Percentiles rank a stretch among this genome's conserved stretches.
Evolutionary conservation across 441 rosid species (phyloP).

Genomic region (Populus hybrid): DNA sequence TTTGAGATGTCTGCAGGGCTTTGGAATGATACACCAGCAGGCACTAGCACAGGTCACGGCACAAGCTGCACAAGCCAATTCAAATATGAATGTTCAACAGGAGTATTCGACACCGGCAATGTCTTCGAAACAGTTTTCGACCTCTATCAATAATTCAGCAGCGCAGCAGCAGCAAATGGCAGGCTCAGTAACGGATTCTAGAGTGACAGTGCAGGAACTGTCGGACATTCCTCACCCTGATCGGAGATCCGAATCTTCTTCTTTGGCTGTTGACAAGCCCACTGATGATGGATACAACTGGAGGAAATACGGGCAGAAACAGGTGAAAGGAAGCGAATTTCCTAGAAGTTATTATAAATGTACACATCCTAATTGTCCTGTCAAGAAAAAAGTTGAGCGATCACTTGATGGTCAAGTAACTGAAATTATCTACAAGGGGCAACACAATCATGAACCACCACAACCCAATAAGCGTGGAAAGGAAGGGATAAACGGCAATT

Average conservation of each 20-base stretch:
- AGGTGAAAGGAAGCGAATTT: slow-evolving; percentile 90
- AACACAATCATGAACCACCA: slow-evolving; percentile 74
- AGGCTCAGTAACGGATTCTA: slow-evolving; percentile 30
- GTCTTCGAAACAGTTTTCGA: slow-evolving; percentile 12
- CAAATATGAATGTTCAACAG: slow-evolving; percentile 28
- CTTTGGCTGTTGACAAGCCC: slow-evolving; percentile 51
- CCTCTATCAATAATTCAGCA: slow-evolving; percentile 18
- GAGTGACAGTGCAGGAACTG: slow-evolving; percentile 33
- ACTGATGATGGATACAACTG: slow-evolving; percentile 45
- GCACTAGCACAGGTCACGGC: slow-evolving; percentile 33
- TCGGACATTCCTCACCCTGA: slow-evolving; percentile 41
- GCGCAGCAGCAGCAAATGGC: slow-evolving; percentile 25
- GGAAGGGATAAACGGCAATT: slow-evolving; percentile 43
- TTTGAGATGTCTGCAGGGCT: slow-evolving; percentile 45
- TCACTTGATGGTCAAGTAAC: slow-evolving; percentile 84
- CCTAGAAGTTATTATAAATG: slow-evolving; percentile 95
- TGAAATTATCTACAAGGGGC: slow-evolving; percentile 88
- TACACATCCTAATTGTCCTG: slow-evolving; percentile 69
- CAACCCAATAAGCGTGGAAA: slow-evolving; percentile 54
- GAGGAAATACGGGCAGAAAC: slow-evolving; percentile 78
- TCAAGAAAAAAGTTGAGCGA: slow-evolving; percentile 88
- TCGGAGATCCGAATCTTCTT: slow-evolving; percentile 48
- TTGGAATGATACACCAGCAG: slow-evolving; percentile 83
- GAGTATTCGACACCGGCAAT: slow-evolving; percentile 21
- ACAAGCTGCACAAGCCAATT: slow-evolving; percentile 45